phyloP scores from a whole-genome alignment of 75 land plant genomes.

The Cryptomeria japonica region DNA sequence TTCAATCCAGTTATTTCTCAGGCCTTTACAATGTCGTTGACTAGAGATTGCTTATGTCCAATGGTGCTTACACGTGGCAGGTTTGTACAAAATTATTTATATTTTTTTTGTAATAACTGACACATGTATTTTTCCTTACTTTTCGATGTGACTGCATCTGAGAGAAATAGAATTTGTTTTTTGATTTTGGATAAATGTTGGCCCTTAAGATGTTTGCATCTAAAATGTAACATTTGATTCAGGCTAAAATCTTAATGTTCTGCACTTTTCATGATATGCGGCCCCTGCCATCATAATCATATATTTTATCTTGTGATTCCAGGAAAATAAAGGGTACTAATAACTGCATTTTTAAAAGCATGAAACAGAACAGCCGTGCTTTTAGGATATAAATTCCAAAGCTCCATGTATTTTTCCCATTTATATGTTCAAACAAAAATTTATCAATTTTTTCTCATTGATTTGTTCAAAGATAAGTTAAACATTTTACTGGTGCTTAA shows the following conservation, averaged over 20 bases:
- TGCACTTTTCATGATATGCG: not conserved
- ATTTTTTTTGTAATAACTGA: not conserved
- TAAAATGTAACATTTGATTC: not conserved
- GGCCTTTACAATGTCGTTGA: conserved; percentile 95
- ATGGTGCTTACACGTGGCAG: conserved; percentile 99
- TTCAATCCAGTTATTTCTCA: conserved; percentile 94
- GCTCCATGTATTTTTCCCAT: not conserved
- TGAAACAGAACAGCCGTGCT: not conserved
- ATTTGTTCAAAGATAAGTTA: not conserved
- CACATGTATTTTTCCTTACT: not conserved
- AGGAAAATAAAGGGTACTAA: not conserved
- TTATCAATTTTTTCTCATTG: not conserved
- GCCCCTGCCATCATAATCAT: not conserved
- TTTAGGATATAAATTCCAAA: not conserved
- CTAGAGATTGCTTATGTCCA: conserved; percentile 97
- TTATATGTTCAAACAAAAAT: not conserved
- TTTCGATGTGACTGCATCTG: not conserved
- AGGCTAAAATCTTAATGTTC: not conserved
- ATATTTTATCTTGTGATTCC: not conserved
- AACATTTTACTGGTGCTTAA: not conserved
- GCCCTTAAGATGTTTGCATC: not conserved
- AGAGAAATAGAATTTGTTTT: not conserved
- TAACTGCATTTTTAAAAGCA: not conserved
- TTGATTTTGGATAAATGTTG: not conserved
- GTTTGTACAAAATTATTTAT: conserved; percentile 34